Evolutionary conservation across 2,329 filamentous ascomycete genomes (phyloP).

Genomic region (Aspergillus sp.): DNA sequence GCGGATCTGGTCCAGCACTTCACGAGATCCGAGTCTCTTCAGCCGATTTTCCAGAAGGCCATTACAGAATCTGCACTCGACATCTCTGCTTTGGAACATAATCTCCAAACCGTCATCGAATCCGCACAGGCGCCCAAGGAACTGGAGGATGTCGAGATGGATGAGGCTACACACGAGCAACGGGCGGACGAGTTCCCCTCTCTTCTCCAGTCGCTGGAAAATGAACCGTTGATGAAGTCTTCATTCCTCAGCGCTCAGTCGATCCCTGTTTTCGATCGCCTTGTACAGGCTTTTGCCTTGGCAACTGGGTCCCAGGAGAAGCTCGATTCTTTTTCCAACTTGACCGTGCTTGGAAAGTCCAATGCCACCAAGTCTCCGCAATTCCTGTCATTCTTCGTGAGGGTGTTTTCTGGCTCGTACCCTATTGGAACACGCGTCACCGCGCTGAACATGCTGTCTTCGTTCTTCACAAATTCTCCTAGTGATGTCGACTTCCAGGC

Average conservation of each 20-base stretch:
- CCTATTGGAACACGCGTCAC: constrained; percentile 66
- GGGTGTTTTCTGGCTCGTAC: constrained; percentile 70
- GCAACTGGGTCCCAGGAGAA: constrained; percentile 29
- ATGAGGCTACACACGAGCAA: constrained; percentile 32
- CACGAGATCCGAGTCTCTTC: constrained; percentile 59
- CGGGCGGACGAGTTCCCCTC: constrained; percentile 30
- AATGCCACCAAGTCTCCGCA: constrained; percentile 59
- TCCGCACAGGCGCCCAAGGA: constrained; percentile 52
- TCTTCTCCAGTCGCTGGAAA: constrained; percentile 31
- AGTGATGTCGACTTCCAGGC: constrained; percentile 67
- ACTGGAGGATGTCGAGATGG: constrained; percentile 52
- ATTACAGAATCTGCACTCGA: constrained; percentile 68
- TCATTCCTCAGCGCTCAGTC: constrained; percentile 37
- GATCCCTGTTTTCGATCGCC: constrained; percentile 36
- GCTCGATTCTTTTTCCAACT: constrained; percentile 32
- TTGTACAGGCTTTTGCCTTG: constrained; percentile 37
- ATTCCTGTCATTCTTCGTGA: constrained; percentile 72
- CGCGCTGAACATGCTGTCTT: constrained; percentile 65
- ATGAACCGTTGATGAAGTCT: constrained; percentile 24
- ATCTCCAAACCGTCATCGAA: constrained; percentile 67
- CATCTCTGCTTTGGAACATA: constrained; percentile 71
- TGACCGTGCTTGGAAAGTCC: constrained; percentile 36
- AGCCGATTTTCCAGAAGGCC: constrained; percentile 63
- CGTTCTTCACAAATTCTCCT: constrained; percentile 48
- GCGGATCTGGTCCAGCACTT: constrained; percentile 66